Conservation (phyloP, 495 filamentous ascomycete species). For the Neurospora africana region DNA sequence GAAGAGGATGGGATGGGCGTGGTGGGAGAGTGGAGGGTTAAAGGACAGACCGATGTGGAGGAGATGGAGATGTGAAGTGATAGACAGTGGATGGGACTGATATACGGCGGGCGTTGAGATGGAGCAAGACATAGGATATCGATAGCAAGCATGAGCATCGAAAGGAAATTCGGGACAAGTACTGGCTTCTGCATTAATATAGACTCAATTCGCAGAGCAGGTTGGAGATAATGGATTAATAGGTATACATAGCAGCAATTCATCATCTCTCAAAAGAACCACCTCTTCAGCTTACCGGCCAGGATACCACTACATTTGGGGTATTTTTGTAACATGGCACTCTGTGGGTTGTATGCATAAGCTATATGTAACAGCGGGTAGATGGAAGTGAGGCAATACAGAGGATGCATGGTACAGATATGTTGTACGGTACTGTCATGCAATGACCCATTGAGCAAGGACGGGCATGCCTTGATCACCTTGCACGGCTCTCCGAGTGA, state of each 20-base stretch:
- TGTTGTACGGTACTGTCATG: not conserved
- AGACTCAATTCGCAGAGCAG: not conserved
- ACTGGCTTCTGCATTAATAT: not conserved
- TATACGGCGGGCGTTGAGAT: not conserved
- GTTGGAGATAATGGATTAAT: not conserved
- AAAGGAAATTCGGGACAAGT: not conserved
- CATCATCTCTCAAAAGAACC: not conserved
- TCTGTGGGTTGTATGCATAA: not conserved
- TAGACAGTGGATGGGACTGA: not conserved
- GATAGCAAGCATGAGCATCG: not conserved
- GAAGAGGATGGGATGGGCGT: conserved; percentile 4
- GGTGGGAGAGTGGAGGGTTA: conserved; percentile 10
- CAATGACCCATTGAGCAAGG: not conserved
- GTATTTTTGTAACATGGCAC: not conserved
- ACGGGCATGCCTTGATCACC: not conserved
- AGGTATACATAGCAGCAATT: not conserved
- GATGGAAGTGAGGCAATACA: not conserved
- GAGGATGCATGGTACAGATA: not conserved
- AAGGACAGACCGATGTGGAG: not conserved
- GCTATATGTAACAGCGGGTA: not conserved
- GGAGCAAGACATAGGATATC: not conserved
- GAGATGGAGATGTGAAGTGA: not conserved
- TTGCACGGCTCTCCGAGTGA: not conserved
- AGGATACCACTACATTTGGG: not conserved
- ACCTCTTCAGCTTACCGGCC: not conserved